These are phyloP conservation scores for Diplodia mutila DNA, from an alignment of 2,329 filamentous ascomycete genomes.

Conservation along the genomic window DNA sequence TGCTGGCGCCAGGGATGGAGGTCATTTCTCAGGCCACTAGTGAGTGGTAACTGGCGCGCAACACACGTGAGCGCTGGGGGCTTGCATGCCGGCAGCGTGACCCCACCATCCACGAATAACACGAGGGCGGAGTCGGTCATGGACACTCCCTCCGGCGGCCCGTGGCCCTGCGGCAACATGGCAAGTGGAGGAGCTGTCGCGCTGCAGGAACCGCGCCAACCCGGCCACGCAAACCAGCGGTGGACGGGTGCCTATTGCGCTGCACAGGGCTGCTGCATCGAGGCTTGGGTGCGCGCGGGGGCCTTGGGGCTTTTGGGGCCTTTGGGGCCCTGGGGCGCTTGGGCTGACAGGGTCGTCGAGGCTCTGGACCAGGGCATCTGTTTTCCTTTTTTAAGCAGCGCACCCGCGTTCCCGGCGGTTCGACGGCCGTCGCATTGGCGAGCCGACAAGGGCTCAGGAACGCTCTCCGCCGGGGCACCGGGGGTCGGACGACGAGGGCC, in stretches of 20 bases:
- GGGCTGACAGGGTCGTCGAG: constrained; percentile 15
- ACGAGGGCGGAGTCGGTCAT: constrained; percentile 13
- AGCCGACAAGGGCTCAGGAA: constrained; percentile 7
- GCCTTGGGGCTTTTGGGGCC: not conserved
- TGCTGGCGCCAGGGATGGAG: constrained; percentile 6
- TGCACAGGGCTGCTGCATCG: constrained; percentile 1
- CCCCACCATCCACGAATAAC: constrained; percentile 17
- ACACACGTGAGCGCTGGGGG: constrained; percentile 11
- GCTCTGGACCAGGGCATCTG: constrained; percentile 13
- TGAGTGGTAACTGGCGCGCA: not conserved
- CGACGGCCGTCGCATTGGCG: constrained; percentile 4
- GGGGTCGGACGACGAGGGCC: constrained; percentile 5
- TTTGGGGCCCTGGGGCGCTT: not conserved
- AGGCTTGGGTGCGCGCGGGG: constrained; percentile 6
- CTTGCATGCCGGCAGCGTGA: constrained; percentile 12
- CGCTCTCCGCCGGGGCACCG: constrained; percentile 12
- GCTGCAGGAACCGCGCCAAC: constrained; percentile 14
- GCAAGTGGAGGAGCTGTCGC: constrained; percentile 20
- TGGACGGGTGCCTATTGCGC: not conserved
- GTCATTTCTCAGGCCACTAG: constrained; percentile 17
- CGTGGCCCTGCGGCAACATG: constrained; percentile 18
- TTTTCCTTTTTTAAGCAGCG: constrained; percentile 20
- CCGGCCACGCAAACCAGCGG: not conserved
- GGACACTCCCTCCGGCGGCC: constrained; percentile 19
- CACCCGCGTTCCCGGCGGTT: constrained; percentile 3